Evolutionary conservation across 176 grass and related monocot species (phyloP).

Genomic region (Eragrostis curvula): DNA sequence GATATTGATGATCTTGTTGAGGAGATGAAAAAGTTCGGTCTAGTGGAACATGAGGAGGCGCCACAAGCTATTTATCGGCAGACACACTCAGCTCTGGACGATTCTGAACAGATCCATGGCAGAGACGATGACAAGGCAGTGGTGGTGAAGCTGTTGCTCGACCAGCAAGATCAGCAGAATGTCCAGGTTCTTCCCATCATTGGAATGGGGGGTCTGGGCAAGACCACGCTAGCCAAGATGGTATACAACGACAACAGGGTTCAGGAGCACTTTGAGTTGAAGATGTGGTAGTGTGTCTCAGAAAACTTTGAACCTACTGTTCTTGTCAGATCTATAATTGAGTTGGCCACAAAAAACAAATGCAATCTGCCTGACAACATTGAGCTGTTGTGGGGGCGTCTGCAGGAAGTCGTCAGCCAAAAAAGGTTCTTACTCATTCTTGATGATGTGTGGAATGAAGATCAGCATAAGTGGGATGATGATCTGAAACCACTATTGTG

Average conservation of each 20-base stretch:
- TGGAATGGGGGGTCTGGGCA: slow-evolving; percentile 48
- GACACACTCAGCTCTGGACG: background rate
- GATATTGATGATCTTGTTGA: background rate
- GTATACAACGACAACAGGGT: slow-evolving; percentile 9
- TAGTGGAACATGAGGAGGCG: background rate
- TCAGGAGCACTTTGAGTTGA: slow-evolving; percentile 10
- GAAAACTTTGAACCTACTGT: background rate
- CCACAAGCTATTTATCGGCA: background rate
- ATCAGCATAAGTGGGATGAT: background rate
- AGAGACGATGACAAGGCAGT: slow-evolving; percentile 32
- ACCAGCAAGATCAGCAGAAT: background rate
- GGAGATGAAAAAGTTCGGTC: slow-evolving; percentile 9
- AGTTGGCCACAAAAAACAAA: background rate
- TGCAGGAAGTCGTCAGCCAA: background rate
- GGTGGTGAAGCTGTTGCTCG: slow-evolving; percentile 33
- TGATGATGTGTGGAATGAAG: slow-evolving; percentile 55
- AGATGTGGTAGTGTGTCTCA: slow-evolving; percentile 45
- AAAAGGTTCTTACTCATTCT: slow-evolving; percentile 39
- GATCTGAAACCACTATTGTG: background rate
- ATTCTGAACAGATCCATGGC: background rate
- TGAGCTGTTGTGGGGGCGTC: background rate
- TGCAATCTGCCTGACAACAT: background rate
- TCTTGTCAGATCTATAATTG: slow-evolving; percentile 26
- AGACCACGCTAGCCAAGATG: slow-evolving; percentile 43
- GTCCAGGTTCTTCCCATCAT: slow-evolving; percentile 38